Conservation (phyloP, 2,329 filamentous ascomycete species). For the Sphaerostilbella broomeana region DNA sequence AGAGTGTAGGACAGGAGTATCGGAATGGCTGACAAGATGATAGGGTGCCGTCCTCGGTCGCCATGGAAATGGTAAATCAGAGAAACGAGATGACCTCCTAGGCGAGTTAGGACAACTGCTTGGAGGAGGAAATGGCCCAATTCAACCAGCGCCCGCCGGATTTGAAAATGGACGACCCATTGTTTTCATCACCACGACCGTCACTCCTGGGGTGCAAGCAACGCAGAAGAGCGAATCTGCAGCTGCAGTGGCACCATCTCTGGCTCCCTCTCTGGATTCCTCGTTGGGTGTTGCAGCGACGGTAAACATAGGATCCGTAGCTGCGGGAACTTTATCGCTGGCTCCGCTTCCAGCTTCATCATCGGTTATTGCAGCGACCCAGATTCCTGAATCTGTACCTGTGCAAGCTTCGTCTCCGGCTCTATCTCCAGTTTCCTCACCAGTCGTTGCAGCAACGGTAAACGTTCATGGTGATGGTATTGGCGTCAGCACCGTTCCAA, state of each 20-base stretch:
- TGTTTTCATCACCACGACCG: slow-evolving; percentile 3
- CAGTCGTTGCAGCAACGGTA: slow-evolving; percentile 2
- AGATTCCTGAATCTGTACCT: not conserved
- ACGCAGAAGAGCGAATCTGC: too few species aligned
- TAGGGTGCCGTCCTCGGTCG: slow-evolving; percentile 10
- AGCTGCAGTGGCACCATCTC: too few species aligned
- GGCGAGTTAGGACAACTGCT: slow-evolving; percentile 13
- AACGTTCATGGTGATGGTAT: slow-evolving; percentile 21
- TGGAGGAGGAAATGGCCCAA: slow-evolving; percentile 4
- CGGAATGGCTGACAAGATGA: not conserved
- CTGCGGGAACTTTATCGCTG: too few species aligned
- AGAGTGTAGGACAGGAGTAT: not conserved
- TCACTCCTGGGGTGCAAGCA: slow-evolving; percentile 2
- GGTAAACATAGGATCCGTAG: too few species aligned
- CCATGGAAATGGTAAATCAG: slow-evolving; percentile 4
- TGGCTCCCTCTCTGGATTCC: too few species aligned
- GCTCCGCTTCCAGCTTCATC: not conserved
- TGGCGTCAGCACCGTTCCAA: slow-evolving; percentile 27
- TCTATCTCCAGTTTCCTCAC: not conserved
- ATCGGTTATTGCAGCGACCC: not conserved
- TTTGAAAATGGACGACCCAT: not conserved
- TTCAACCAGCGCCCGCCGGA: too few species aligned
- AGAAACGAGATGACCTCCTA: slow-evolving; percentile 7
- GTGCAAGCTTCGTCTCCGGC: not conserved
- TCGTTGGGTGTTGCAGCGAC: too few species aligned